phyloP scores from a whole-genome alignment of 306 rosid genomes.

The Cicer arietinum region DNA sequence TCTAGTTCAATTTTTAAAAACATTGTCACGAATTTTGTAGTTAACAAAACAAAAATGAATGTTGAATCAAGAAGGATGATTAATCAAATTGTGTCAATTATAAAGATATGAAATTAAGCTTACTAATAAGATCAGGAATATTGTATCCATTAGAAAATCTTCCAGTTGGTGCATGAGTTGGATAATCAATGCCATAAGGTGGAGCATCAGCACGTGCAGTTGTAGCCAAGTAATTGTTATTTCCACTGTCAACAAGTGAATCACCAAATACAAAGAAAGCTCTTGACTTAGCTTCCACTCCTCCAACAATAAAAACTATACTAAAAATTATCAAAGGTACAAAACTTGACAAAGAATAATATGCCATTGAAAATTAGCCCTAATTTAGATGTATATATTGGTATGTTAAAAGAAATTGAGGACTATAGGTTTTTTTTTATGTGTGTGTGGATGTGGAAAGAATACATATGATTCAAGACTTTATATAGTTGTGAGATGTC shows the following conservation, averaged over 20 bases:
- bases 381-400: neutral
- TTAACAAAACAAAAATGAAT: neutral
- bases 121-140: conserved; percentile 83
- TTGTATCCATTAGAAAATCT: conserved; percentile 81
- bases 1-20: too few species aligned
- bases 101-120: neutral
- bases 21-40: too few species aligned
- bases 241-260: conserved; percentile 82
- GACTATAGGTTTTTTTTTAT: neutral
- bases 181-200: conserved; percentile 82
- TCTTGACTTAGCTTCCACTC: conserved; percentile 44
- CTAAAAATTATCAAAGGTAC: neutral
- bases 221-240: conserved; percentile 74
- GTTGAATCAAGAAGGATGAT: neutral
- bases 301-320: conserved; percentile 26
- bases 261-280: conserved; percentile 87
- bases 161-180: conserved; percentile 70
- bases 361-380: conserved; percentile 27
- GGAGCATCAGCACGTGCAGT: conserved; percentile 76
- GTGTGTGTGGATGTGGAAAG: conserved; percentile 11
- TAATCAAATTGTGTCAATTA: neutral
- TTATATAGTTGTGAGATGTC: conserved; percentile 28
- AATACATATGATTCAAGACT: neutral
- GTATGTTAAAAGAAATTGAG: neutral
- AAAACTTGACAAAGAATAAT: conserved; percentile 21